Evolutionary conservation across 306 rosid species (phyloP).

Genomic region (Heteromeles arbutifolia): DNA sequence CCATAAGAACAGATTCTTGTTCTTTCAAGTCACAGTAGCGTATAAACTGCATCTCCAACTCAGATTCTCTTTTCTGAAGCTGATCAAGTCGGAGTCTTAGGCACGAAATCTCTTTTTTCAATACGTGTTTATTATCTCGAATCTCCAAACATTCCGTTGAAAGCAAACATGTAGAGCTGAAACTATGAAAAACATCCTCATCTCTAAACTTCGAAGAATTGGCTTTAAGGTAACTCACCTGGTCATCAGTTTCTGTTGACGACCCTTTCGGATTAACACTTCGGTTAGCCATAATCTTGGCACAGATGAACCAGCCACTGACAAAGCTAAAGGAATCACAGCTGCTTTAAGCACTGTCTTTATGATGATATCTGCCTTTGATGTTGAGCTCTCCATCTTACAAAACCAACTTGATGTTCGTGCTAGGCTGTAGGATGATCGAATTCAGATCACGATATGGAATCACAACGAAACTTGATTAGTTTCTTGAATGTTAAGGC

Average conservation of each 20-base stretch:
- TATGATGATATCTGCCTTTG: constrained; percentile 27
- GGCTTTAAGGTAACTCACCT: constrained; percentile 8
- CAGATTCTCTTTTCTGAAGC: constrained; percentile 43
- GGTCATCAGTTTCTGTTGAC: not conserved
- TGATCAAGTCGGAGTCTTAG: constrained; percentile 41
- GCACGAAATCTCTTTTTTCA: constrained; percentile 34
- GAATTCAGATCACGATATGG: not conserved
- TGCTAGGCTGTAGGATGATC: no score
- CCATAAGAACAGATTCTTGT: constrained; percentile 36
- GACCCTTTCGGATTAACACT: constrained; percentile 11
- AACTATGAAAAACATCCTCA: constrained; percentile 26
- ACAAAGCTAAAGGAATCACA: constrained; percentile 59
- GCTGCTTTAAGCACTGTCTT: constrained; percentile 51
- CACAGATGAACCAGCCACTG: constrained; percentile 57
- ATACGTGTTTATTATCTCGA: not conserved
- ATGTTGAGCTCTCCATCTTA: constrained; percentile 38
- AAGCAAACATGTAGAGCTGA: constrained; percentile 2
- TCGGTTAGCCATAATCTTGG: constrained; percentile 45
- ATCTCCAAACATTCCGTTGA: constrained; percentile 3
- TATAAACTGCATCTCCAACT: constrained; percentile 37
- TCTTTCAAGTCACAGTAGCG: constrained; percentile 54
- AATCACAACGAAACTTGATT: not conserved
- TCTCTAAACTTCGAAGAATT: constrained; percentile 8
- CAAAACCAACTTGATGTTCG: not conserved
- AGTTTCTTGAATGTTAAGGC: constrained; percentile 5